Base-by-base conservation (phyloP, 352 stramenopile genomes). In the Phytophthora cryptogea region DNA sequence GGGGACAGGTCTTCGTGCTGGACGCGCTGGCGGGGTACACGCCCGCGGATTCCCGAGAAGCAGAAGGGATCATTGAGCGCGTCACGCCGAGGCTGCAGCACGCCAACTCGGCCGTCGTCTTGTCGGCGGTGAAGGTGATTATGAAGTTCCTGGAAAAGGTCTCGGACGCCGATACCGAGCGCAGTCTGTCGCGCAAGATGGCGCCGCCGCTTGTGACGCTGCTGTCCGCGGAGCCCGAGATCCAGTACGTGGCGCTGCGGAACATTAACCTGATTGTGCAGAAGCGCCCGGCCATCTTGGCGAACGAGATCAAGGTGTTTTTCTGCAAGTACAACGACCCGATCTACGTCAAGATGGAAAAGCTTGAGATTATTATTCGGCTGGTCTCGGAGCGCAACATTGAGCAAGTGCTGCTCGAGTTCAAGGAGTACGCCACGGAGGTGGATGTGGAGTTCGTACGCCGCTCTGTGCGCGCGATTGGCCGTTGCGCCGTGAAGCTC, bases 271-370 rank as follows among this genome's bases (percentile, higher is more conserved):
- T 99, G 14, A 99, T 99, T 72, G 97, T 99, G 27, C 97, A 99
- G 69, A 99, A 99, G 75, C 83, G 94, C 8, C 95, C 96, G 9
- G 81, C 78, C 17, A 99, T 99, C 59, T 74, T 99, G 11, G 89
- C 98, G 54, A 98, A 98, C 62, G 89, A 96, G 74, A 97, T 96
- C 56, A 97, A 97, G 72, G 88, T 95, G 8, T 92, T 99, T 77
- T 99, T 99, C 66, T 99, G 97, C 90, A 99, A 99, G 81, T 99
- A 99, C 87, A 99, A 99, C 80, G 97, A 99, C 79, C 97, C 97
- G 47, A 93, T 94, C 59, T 94, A 94, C 69, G 85, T 94, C 57
- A 94, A 94, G 80, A 99, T 99, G 96, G 97, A 99, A 72, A 99
- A 99, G 74, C 83, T 99, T 10, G 97, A 99, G 74, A 99, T 99